These are phyloP conservation scores for Nepenthes gracilis DNA, from an alignment of 148 eudicot species.

Conservation along the genomic window DNA sequence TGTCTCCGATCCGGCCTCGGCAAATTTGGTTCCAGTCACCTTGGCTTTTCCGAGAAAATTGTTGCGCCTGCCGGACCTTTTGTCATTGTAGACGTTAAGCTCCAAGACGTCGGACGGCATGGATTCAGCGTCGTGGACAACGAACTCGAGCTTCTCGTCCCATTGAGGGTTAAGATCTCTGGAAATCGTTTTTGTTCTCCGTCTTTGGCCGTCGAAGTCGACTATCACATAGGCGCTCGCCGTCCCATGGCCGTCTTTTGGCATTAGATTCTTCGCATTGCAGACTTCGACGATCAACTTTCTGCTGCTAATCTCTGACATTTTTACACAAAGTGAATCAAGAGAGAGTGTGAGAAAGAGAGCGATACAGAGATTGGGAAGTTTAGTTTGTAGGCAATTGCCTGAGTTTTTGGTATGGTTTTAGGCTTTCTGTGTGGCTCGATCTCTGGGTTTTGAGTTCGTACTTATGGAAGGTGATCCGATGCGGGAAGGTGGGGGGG, in stretches of 20 bases:
- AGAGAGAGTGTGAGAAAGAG: no score
- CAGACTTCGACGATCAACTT: conserved; percentile 62
- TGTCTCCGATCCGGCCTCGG: conserved; percentile 27
- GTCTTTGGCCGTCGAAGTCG: conserved; percentile 80
- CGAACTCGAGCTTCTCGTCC: conserved; percentile 75
- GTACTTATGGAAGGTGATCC: no score
- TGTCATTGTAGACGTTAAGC: conserved; percentile 70
- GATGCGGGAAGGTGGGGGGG: no score
- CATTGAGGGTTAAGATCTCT: conserved; percentile 77
- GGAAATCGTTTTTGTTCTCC: conserved; percentile 54
- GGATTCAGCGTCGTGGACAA: conserved; percentile 27
- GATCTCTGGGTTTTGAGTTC: no score
- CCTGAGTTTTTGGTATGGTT: no score
- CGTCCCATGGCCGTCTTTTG: conserved; percentile 90
- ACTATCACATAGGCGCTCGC: conserved; percentile 63
- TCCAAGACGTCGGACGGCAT: conserved; percentile 43
- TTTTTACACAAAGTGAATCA: conserved; percentile 1
- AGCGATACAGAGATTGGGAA: no score
- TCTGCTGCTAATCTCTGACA: conserved; percentile 31
- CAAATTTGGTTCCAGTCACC: conserved; percentile 44
- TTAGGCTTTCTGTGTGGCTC: no score
- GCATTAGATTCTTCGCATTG: conserved; percentile 77
- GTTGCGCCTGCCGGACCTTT: conserved; percentile 42
- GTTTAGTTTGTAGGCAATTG: no score
- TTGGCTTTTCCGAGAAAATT: conserved; percentile 71